phyloP scores from a whole-genome alignment of 805 yeast species.

The Barnettozyma vustinii region DNA sequence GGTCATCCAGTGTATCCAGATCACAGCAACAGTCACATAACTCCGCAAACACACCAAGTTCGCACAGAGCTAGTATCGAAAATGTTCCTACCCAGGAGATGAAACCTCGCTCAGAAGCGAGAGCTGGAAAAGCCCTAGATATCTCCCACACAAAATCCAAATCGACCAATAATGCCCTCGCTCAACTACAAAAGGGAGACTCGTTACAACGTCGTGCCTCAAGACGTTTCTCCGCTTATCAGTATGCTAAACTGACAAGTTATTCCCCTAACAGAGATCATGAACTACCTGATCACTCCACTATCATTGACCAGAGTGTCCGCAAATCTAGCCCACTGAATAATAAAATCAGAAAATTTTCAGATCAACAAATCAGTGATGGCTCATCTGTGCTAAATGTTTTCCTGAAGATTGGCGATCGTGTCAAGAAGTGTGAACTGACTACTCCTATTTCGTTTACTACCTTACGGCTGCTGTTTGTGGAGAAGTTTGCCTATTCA shows the following conservation, averaged over 20 bases:
- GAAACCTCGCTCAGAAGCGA: constrained; percentile 1
- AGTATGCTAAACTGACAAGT: constrained; percentile 69
- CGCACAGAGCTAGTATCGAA: neutral
- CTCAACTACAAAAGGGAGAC: constrained; percentile 75
- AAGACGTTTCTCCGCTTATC: constrained; percentile 89
- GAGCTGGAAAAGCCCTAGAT: constrained; percentile 1
- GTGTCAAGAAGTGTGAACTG: constrained; percentile 46
- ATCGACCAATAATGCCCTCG: constrained; percentile 50
- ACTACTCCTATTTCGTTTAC: constrained; percentile 30
- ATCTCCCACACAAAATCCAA: constrained; percentile 8
- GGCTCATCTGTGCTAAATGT: neutral
- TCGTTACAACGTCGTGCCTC: constrained; percentile 90
- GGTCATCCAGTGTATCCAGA: constrained; percentile 5
- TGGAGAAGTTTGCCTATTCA: constrained; percentile 82
- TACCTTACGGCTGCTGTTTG: constrained; percentile 63
- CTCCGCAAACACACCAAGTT: neutral
- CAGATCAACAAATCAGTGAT: neutral
- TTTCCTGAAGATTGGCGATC: constrained; percentile 47
- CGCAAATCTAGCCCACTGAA: constrained; percentile 14
- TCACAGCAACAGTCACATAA: neutral
- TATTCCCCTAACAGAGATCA: constrained; percentile 30
- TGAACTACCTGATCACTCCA: constrained; percentile 23
- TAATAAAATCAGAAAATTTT: neutral
- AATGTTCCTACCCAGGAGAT: neutral
- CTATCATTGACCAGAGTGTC: constrained; percentile 13